Evolutionary conservation across 1,284 basidiomycete genomes (phyloP), one percentile per base, ranked within the genome.

Genomic region (Mycena sp.): DNA sequence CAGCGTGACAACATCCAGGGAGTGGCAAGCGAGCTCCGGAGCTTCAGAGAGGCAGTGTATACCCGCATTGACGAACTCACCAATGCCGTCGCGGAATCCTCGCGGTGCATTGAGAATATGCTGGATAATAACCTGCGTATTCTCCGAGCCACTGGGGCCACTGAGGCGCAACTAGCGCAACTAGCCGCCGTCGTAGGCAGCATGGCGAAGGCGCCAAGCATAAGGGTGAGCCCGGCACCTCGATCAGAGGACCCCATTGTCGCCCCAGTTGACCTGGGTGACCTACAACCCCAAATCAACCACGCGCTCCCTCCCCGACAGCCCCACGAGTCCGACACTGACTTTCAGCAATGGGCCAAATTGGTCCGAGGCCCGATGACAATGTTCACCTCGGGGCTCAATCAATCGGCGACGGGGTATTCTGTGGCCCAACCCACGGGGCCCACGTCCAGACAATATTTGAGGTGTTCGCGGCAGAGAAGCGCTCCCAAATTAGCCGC

Each of bases 51-150:
- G 20, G 61, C 62, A 8, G 25, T 63, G 5, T 30, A 60, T 1
- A 14, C 3, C 4, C 39, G 60, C 6, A 20, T 69, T 3, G 67
- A 56, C 4, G 38, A 11, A 9, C 41, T 69, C 5, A 48, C 30
- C n/a, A 34, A 50, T 0, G 52, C 37, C 0, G n/a, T 69, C 2
- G 3, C 34, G 11, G 14, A 2, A 25, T 25, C 52, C 14, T 22
- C 22, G 2, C 9, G 10, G 8, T 20, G 14, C 1, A 14, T 69
- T 3, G 50, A 62, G 9, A 16, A 20, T 4, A 39, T 54, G 8
- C 18, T 69, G 0, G 61, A 57, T 25, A 30, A 48, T 22, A 62
- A 69, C n/a, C 0, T 69, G 7, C 38, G 52, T 4, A n/a, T 69
- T 9, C 54, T 63, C 0, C 50, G 44, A 0, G 54, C 41, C 0